Percentiles rank a stretch among this genome's conserved stretches.
phyloP scores from a whole-genome alignment of 495 filamentous ascomycete genomes.

The Lasiosphaeria miniovina region DNA sequence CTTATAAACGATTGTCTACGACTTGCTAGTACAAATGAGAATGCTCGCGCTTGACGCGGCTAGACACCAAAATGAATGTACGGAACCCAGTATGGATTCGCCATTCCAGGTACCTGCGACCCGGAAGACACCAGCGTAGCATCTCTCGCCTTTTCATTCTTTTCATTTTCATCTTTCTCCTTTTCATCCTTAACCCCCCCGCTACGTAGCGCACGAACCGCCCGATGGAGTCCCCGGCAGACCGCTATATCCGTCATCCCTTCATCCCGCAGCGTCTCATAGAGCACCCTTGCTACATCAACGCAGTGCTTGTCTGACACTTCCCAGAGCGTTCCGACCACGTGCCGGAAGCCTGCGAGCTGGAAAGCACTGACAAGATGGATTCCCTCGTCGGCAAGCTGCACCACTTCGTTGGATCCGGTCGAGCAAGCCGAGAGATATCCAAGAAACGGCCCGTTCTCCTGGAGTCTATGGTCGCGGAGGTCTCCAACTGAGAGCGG shows the following conservation, averaged over 20 bases:
- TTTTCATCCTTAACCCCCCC: no score
- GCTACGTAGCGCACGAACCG: no score
- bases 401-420: conserved; percentile 7
- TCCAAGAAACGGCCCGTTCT: conserved; percentile 18
- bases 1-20: background rate
- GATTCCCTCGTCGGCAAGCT: conserved; percentile 33
- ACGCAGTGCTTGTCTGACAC: background rate
- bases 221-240: no score
- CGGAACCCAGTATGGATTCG: no score
- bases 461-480: background rate
- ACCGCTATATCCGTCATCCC: no score
- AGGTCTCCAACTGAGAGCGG: background rate
- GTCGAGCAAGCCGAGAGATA: conserved; percentile 33
- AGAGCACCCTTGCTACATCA: no score
- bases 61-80: no score
- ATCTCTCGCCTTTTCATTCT: background rate
- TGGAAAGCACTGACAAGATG: conserved; percentile 37
- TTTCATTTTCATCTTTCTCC: background rate
- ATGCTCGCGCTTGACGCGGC: background rate
- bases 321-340: conserved; percentile 33
- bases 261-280: no score
- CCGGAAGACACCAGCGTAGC: background rate
- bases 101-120: no score
- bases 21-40: background rate
- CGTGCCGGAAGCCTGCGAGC: conserved; percentile 38